A percentile compares a stretch with the other conserved stretches of the same genome.
Conservation (phyloP, 495 filamentous ascomycete species). For the Paragyromitra xinjiangensis region DNA sequence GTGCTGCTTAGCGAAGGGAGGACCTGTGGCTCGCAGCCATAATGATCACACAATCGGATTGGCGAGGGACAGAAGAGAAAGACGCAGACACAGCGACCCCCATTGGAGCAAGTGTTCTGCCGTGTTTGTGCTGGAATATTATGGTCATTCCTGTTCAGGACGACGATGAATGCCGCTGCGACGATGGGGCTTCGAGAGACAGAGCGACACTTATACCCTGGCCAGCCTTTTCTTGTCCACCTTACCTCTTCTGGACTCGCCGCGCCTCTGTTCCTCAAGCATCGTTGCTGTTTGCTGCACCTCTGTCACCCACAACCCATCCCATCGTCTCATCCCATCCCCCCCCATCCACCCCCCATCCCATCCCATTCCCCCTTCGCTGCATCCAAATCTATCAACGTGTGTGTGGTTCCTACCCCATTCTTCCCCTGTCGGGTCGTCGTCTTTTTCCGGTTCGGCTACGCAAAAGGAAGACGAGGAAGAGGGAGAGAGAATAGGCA, state of each 20-base stretch:
- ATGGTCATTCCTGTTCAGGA: conserved; percentile 40
- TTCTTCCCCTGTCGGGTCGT: conserved; percentile 43
- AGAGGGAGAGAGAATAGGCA: conserved; percentile 13
- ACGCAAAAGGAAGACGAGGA: conserved; percentile 26
- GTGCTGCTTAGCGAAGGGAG: not conserved
- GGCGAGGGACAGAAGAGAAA: conserved; percentile 16
- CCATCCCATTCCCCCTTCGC: not conserved
- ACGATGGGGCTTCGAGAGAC: conserved; percentile 9
- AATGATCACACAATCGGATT: conserved; percentile 17
- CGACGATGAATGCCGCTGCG: conserved; percentile 9
- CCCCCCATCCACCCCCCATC: not conserved
- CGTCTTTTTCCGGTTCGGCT: conserved; percentile 47
- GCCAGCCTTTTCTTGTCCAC: conserved; percentile 16
- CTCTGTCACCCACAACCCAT: conserved; percentile 36
- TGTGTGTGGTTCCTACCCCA: conserved; percentile 31
- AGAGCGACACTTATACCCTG: conserved; percentile 9
- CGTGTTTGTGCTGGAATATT: conserved; percentile 41
- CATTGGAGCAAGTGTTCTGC: conserved; percentile 31
- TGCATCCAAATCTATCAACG: conserved; percentile 28
- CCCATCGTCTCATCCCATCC: conserved; percentile 44
- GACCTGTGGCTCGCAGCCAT: not conserved
- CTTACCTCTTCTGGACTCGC: conserved; percentile 23
- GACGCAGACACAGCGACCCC: conserved; percentile 9
- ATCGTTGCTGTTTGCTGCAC: conserved; percentile 34
- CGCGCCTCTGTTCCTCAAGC: conserved; percentile 10